A percentile compares a stretch with the other conserved stretches of the same genome.
Evolutionary conservation across 2,329 filamentous ascomycete genomes (phyloP).

Genomic region (Fusarium sarcochroum): DNA sequence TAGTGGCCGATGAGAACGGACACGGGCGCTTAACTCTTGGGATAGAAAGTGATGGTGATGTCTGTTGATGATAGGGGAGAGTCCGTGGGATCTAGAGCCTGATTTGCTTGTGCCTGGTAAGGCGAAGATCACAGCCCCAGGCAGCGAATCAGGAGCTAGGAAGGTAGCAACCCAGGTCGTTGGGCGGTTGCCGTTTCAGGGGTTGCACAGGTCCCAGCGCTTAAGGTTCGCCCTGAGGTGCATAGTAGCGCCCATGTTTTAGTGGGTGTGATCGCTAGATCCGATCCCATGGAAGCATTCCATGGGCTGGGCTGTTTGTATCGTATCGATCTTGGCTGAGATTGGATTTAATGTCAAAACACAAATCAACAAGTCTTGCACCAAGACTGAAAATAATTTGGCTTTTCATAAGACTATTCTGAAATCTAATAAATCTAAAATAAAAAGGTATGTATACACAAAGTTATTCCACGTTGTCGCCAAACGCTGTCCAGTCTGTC

Average conservation of each 20-base stretch:
- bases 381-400: too few species aligned
- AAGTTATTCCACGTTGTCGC: conserved; percentile 5
- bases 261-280: too few species aligned
- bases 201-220: conserved; percentile 25
- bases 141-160: conserved; percentile 23
- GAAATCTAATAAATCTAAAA: conserved; percentile 3
- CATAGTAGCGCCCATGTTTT: neutral
- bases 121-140: neutral
- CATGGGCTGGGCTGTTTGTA: too few species aligned
- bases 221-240: conserved; percentile 11
- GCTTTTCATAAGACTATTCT: too few species aligned
- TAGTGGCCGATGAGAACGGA: conserved; percentile 7
- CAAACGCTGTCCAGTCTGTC: conserved; percentile 23
- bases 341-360: too few species aligned
- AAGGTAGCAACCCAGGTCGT: neutral
- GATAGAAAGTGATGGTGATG: conserved; percentile 9
- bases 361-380: too few species aligned
- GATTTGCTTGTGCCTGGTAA: conserved; percentile 21
- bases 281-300: too few species aligned
- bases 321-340: too few species aligned
- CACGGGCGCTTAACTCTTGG: conserved; percentile 36
- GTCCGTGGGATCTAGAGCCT: conserved; percentile 2
- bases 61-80: conserved; percentile 17
- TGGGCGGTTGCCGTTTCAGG: conserved; percentile 23
- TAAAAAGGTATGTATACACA: neutral